Evolutionary conservation across 306 rosid species (phyloP).

Genomic region (Corylus americana): DNA sequence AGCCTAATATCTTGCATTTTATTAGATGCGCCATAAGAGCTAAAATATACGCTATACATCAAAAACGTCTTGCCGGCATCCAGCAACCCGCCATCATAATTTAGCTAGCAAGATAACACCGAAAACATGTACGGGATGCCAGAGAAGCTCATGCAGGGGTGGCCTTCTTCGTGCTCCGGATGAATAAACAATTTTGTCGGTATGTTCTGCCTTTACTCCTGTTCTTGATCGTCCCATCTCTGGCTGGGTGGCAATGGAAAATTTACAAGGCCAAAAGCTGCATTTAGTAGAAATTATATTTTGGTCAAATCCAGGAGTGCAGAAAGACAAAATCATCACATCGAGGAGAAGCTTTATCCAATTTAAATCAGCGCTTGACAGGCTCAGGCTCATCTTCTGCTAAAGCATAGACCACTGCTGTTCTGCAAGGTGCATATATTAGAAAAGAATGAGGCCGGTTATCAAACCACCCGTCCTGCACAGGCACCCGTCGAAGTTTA

Average conservation of each 20-base stretch:
- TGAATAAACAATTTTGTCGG: background rate
- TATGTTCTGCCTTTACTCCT: background rate
- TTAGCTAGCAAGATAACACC: conserved; percentile 1
- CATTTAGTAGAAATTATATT: conserved; percentile 26
- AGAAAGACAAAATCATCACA: background rate
- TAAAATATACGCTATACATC: background rate
- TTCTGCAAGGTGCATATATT: conserved; percentile 74
- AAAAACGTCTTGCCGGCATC: background rate
- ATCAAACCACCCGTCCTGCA: conserved; percentile 74
- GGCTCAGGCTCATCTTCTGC: conserved; percentile 35
- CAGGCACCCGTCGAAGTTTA: conserved; percentile 26
- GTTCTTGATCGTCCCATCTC: background rate
- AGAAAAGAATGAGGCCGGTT: conserved; percentile 77
- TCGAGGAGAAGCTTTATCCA: conserved; percentile 7
- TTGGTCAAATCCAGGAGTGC: background rate
- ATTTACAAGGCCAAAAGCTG: conserved; percentile 12
- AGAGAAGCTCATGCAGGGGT: background rate
- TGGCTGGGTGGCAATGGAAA: background rate
- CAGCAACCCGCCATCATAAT: background rate
- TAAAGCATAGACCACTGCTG: conserved; percentile 76
- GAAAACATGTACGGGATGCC: conserved; percentile 11
- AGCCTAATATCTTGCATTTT: background rate
- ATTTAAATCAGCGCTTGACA: conserved; percentile 29
- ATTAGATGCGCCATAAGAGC: background rate
- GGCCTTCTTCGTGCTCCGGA: background rate